Conservation (phyloP, 371 early-diverging fungal genomes). For the Mucor sp. region DNA sequence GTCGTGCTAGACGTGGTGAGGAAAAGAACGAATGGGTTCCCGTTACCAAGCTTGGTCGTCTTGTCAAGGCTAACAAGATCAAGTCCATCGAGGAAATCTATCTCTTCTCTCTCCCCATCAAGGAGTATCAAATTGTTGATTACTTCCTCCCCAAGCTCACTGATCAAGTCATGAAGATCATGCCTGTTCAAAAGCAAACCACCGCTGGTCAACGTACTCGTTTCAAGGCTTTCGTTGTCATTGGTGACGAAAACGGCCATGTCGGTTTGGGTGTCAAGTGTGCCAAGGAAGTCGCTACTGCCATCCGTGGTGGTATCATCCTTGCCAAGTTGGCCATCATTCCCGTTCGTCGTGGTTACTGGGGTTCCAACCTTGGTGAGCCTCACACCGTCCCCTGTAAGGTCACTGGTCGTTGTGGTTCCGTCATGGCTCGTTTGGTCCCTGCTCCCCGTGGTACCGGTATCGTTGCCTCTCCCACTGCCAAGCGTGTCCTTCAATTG, state of each 20-base stretch:
- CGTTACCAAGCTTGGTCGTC: conserved; percentile 98
- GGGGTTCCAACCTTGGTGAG: conserved; percentile 97
- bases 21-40: conserved; percentile 93
- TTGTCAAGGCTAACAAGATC: conserved; percentile 94
- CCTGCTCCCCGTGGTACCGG: conserved; percentile 74
- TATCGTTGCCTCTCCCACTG: conserved; percentile 96
- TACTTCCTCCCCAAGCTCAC: conserved; percentile 95
- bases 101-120: conserved; percentile 97
- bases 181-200: conserved; percentile 99
- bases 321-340: conserved; percentile 98
- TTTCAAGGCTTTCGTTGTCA: conserved; percentile 99
- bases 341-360: conserved; percentile 99
- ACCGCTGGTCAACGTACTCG: conserved; percentile 99
- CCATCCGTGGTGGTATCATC: conserved; percentile 98
- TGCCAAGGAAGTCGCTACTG: conserved; percentile 99
- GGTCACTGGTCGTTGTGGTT: conserved; percentile 99
- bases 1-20: conserved; percentile 85
- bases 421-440: conserved; percentile 89
- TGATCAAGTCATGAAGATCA: conserved; percentile 99
- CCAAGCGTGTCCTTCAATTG: conserved; percentile 97
- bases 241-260: conserved; percentile 98
- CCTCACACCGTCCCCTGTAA: conserved; percentile 99
- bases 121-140: conserved; percentile 99
- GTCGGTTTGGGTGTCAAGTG: conserved; percentile 99
- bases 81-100: conserved; percentile 96